Conservation (phyloP, 208 protist genomes). For the Herpetomonas muscarum region DNA sequence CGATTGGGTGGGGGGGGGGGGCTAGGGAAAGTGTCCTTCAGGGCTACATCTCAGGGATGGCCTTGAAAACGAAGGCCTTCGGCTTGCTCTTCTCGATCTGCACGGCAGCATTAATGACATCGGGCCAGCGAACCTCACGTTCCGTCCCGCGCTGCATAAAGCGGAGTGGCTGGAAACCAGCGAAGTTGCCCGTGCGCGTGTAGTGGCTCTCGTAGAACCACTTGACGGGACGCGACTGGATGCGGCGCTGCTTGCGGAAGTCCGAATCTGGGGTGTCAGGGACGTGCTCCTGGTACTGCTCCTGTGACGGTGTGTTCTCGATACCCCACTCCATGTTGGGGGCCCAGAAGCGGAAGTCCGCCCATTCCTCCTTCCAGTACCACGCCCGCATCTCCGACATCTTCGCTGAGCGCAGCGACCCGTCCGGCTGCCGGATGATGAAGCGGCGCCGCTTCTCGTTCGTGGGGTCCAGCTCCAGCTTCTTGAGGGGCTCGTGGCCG, state of each 20-base stretch:
- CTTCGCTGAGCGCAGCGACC: slow-evolving; percentile 91
- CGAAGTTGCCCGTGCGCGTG: slow-evolving; percentile 88
- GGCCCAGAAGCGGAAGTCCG: slow-evolving; percentile 93
- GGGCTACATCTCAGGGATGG: slow-evolving; percentile 81
- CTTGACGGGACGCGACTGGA: slow-evolving; percentile 89
- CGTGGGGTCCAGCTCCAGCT: slow-evolving; percentile 89
- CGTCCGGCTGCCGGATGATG: slow-evolving; percentile 90
- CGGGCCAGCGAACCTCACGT: slow-evolving; percentile 87
- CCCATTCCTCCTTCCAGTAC: slow-evolving; percentile 95
- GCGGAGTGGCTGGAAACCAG: slow-evolving; percentile 83
- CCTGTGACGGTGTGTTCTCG: slow-evolving; percentile 87
- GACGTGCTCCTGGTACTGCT: slow-evolving; percentile 92
- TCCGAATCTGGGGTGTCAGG: slow-evolving; percentile 88
- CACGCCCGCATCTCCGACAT: slow-evolving; percentile 95
- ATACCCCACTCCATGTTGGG: slow-evolving; percentile 93
- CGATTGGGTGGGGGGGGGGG: no score
- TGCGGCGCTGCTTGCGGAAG: slow-evolving; percentile 86
- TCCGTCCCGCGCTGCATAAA: slow-evolving; percentile 91
- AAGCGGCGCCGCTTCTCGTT: slow-evolving; percentile 93
- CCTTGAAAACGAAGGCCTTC: slow-evolving; percentile 83
- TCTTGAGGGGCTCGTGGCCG: slow-evolving; percentile 90
- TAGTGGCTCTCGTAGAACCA: slow-evolving; percentile 95
- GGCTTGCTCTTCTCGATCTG: slow-evolving; percentile 84
- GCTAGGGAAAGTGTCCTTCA: not conserved
- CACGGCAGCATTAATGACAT: slow-evolving; percentile 87